Base-by-base conservation (phyloP, 2,329 filamentous ascomycete species). In the Aspergillus sp. region DNA sequence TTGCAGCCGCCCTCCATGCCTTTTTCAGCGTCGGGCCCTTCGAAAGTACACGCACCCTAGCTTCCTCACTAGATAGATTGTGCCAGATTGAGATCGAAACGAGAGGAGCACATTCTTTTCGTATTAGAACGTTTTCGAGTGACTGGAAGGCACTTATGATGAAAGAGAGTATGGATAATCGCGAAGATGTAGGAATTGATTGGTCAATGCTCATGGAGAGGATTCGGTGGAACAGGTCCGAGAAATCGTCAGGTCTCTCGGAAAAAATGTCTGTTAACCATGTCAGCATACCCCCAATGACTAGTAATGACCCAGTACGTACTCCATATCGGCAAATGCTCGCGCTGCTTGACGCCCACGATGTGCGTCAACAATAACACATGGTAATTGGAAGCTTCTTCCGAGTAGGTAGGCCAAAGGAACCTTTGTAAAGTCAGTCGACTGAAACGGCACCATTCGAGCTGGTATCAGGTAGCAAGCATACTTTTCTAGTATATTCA, bases 61-160 rank as follows among this genome's bases (percentile, higher is more conserved):
- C 85, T 59, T 84, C 83, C 36, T 96, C 92, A 58, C 85, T 90
- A 31, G 91, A 90, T 42, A 99, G 79, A 71, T 96, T 96, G 70
- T 98, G 91, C 95, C 95, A 99, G 68, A 95, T 92, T 1, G 91
- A 89, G 68, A 99, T 96, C 12, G 92, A 95, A 20, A 99, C 94
- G 54, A 99, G 81, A 1, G 96, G 92, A 6, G 94, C 95, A 76
- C 95, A 98, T 80, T 99, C 95, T 75, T 97, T 98, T 63, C 95
- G 88, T 53, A 99, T 90, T 57, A 96, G 85, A 42, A 86, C 85
- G 72, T 88, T 93, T 74, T 99, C 96, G 32, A 99, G 82, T 51
- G 92, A 97, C 75, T 98, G 93, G 73, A 97, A 99, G 39, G 94
- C 91, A 65, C 89, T 87, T 54, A 96, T 96, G 63, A 98, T 83